phyloP scores from a whole-genome alignment of 257 asterid genomes.

The Buddleja alternifolia region DNA sequence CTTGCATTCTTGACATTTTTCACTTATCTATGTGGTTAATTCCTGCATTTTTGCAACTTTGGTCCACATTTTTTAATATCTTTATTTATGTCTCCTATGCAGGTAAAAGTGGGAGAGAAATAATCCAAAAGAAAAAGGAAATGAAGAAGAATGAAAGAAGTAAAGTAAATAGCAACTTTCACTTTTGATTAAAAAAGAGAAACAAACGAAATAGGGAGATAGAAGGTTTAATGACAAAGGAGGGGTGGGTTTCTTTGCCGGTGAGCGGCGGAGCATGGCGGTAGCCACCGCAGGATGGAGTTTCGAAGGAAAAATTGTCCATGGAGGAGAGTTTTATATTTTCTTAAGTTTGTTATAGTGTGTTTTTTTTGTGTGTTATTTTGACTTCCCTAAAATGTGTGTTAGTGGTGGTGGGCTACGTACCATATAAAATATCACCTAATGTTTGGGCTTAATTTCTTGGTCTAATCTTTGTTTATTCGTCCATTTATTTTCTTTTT shows the following conservation, averaged over 20 bases:
- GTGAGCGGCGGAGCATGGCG: slow-evolving; percentile 41
- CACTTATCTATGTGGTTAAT: too few relatives aligned
- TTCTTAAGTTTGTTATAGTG: slow-evolving; percentile 15
- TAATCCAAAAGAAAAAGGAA: neutral
- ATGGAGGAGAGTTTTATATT: neutral
- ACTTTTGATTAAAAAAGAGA: slow-evolving; percentile 9
- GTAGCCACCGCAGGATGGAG: slow-evolving; percentile 40
- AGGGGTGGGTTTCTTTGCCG: slow-evolving; percentile 43
- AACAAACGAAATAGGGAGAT: slow-evolving; percentile 13
- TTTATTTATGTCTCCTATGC: slow-evolving; percentile 22
- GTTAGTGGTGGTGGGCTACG: slow-evolving; percentile 26
- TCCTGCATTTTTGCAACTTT: too few relatives aligned
- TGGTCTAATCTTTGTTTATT: slow-evolving; percentile 24
- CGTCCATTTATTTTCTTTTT: neutral
- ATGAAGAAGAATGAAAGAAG: slow-evolving; percentile 14
- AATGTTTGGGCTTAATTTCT: slow-evolving; percentile 20
- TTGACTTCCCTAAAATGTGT: slow-evolving; percentile 17
- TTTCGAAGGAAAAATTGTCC: slow-evolving; percentile 16
- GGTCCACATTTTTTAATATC: slow-evolving; percentile 1
- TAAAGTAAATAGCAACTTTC: slow-evolving; percentile 35
- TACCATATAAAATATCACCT: slow-evolving; percentile 12
- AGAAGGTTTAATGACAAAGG: slow-evolving; percentile 23
- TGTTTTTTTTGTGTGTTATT: slow-evolving; percentile 14
- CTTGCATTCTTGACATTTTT: too few relatives aligned
- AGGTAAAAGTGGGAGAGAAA: slow-evolving; percentile 34